These are phyloP conservation scores for Stephanodiscus triporus DNA, from an alignment of 108 stramenopile species.

Conservation along the genomic window DNA sequence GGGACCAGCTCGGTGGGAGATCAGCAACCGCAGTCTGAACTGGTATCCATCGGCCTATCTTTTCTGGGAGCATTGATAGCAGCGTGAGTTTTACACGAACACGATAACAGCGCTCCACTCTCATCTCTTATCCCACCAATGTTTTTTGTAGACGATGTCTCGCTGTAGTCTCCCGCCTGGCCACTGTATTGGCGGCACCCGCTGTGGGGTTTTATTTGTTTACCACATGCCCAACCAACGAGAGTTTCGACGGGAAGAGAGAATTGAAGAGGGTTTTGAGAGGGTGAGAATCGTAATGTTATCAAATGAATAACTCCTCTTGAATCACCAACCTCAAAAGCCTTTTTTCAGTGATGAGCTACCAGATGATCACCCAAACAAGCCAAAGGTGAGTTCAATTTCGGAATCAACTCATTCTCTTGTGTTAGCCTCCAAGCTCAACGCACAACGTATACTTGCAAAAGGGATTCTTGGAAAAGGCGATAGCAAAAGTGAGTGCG, in stretches of 20 bases:
- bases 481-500: constrained; percentile 33
- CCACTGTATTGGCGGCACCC: constrained; percentile 37
- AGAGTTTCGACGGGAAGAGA: constrained; percentile 37
- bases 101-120: neutral
- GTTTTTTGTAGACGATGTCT: constrained; percentile 8
- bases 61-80: constrained; percentile 25
- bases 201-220: constrained; percentile 35
- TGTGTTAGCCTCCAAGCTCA: neutral
- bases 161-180: constrained; percentile 22
- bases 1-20: neutral
- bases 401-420: neutral
- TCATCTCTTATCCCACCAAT: neutral
- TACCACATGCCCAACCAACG: constrained; percentile 37
- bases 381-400: constrained; percentile 29
- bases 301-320: neutral
- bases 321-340: neutral
- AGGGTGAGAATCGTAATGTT: constrained; percentile 13
- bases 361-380: constrained; percentile 33
- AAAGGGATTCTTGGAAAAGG: constrained; percentile 30
- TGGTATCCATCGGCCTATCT: constrained; percentile 24
- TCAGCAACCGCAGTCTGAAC: constrained; percentile 22
- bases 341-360: constrained; percentile 13
- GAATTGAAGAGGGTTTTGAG: constrained; percentile 44
- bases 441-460: no score
- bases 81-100: neutral